Conservation (phyloP, 208 protist species). For the Trypanosoma brucei region DNA sequence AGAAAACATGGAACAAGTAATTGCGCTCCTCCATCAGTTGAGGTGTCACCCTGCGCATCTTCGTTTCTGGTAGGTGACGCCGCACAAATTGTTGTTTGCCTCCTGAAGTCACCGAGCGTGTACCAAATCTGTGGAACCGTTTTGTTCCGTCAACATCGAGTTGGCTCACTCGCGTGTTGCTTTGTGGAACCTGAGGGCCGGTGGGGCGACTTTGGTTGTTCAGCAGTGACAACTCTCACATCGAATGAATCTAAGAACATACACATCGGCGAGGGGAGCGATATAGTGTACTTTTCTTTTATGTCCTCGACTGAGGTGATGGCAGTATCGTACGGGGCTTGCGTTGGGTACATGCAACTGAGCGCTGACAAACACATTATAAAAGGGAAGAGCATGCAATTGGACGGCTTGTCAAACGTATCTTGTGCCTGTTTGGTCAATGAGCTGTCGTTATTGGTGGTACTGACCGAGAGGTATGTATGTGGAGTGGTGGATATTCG, state of each 20-base stretch:
- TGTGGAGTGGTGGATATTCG: constrained; percentile 20
- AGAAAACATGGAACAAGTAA: constrained; percentile 14
- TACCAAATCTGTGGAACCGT: constrained; percentile 21
- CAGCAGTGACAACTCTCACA: background rate
- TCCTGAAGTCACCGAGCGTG: constrained; percentile 1
- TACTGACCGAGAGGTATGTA: constrained; percentile 13
- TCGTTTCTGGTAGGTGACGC: constrained; percentile 22
- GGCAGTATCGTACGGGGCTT: constrained; percentile 17
- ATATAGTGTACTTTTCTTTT: constrained; percentile 20
- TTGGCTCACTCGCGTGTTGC: constrained; percentile 10
- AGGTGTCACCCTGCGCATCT: constrained; percentile 6
- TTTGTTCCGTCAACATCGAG: constrained; percentile 16
- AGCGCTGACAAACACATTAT: constrained; percentile 2
- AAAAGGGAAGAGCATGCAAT: constrained; percentile 6
- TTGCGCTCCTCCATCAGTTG: constrained; percentile 8
- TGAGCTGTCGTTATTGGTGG: constrained; percentile 13
- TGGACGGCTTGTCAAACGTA: constrained; percentile 10
- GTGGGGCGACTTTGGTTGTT: constrained; percentile 16
- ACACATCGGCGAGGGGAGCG: constrained; percentile 11
- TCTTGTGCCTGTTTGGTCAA: constrained; percentile 10
- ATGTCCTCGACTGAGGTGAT: constrained; percentile 11
- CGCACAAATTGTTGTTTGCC: constrained; percentile 14
- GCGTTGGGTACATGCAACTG: constrained; percentile 14
- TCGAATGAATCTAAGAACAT: constrained; percentile 14
- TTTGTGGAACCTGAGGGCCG: constrained; percentile 8